Evolutionary conservation across 148 eudicot genomes (phyloP).

Genomic region (Bassia scoparia): DNA sequence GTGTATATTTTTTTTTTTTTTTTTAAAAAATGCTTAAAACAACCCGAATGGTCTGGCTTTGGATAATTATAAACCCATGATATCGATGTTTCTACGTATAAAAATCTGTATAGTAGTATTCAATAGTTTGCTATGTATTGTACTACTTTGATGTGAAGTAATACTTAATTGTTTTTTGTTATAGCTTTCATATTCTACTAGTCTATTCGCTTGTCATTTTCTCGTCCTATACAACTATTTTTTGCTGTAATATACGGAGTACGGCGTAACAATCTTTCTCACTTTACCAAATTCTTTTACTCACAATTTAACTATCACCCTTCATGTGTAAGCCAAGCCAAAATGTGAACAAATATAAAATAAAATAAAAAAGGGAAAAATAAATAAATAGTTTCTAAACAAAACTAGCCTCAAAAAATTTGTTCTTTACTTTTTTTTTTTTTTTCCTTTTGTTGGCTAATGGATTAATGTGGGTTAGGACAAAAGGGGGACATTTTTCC

Average conservation of each 20-base stretch:
- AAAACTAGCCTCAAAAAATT: background rate
- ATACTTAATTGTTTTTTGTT: too few relatives aligned
- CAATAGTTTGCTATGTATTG: too few relatives aligned
- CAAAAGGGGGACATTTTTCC: background rate
- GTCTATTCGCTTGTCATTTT: background rate
- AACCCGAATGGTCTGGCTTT: too few relatives aligned
- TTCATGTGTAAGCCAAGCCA: background rate
- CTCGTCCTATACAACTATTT: background rate
- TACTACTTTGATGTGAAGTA: too few relatives aligned
- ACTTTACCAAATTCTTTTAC: background rate
- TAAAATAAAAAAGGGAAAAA: too few relatives aligned
- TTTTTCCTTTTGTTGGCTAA: background rate
- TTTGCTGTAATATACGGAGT: background rate
- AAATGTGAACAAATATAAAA: too few relatives aligned
- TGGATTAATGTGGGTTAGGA: background rate
- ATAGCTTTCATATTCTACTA: too few relatives aligned
- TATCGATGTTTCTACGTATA: too few relatives aligned
- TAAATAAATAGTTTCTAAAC: background rate
- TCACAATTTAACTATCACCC: background rate
- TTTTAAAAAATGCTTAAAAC: too few relatives aligned
- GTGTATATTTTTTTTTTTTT: too few relatives aligned
- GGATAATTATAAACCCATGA: too few relatives aligned
- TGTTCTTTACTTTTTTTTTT: background rate
- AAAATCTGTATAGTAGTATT: too few relatives aligned
- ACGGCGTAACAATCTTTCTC: background rate